Evolutionary conservation across 352 stramenopile genomes (phyloP), one percentile per base, ranked within the genome.

Genomic region (Pythium phragmitis): DNA sequence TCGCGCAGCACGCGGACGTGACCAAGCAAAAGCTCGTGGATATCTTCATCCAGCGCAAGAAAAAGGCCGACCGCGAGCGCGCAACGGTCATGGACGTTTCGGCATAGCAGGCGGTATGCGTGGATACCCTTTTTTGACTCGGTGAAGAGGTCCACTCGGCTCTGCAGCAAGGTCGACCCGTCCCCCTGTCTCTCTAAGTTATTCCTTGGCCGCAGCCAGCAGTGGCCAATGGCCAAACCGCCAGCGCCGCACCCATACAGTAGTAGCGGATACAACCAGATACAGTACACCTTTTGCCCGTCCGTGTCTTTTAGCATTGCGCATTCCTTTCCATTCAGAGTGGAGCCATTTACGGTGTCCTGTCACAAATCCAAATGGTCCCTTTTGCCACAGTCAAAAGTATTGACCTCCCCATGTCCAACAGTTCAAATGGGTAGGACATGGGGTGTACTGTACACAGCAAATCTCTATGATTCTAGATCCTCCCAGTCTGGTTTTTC

Each of bases 21-120:
- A 87, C 73, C 8, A 82, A 78, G 42, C 68, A 70, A 51, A 80
- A 76, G 52, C 57, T 93, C 13, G 72, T 93, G 11, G 72, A 89
- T 33, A 91, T 93, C 66, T 93, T 87, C 70, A 87, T 93, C 33
- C 72, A 89, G 51, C 84, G 82, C 41, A 65, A 68, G 57, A 63
- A 56, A 41, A 63, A 56, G 47, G 55, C 57, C 23, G 54, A 70
- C 33, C 51, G 57, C 23, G 57, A 66, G 28, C 64, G 52, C 2
- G 49, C 56, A 36, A 67, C 65, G 33, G 43, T 52, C 41, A 73
- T 64, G 46, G 65, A 67, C 48, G 63, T 69, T 33, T 48, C 54
- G 19, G 62, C 62, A 66, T 66, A 66, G 51, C 64, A 36, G 12
- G n/a, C 14, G 8, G 23, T 14, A 23, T 34, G 7, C 47, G 9